A percentile compares a stretch with the other conserved stretches of the same genome.
Evolutionary conservation across 2,329 filamentous ascomycete genomes (phyloP).

Genomic region (Apiospora kogelbergensis): DNA sequence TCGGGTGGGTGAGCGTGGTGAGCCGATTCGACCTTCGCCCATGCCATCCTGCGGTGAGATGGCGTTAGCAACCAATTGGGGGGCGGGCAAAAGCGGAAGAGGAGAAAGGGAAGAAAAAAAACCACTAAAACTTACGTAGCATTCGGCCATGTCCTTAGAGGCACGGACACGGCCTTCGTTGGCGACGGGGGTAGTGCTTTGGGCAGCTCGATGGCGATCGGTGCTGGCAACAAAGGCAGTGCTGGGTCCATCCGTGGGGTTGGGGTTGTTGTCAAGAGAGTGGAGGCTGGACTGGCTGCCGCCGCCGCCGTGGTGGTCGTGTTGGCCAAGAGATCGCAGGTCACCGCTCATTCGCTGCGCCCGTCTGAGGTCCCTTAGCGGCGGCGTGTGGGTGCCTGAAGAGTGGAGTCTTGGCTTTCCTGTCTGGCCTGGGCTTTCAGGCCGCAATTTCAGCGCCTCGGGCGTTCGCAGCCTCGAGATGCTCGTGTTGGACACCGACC

Average conservation of each 20-base stretch:
- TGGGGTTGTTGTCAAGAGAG: slow-evolving; percentile 38
- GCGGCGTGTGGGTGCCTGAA: slow-evolving; percentile 57
- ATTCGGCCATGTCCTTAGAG: slow-evolving; percentile 83
- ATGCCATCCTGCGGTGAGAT: slow-evolving; percentile 72
- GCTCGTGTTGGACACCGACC: slow-evolving; percentile 55
- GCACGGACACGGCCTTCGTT: slow-evolving; percentile 84
- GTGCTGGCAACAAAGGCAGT: background rate
- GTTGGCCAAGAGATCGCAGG: slow-evolving; percentile 67
- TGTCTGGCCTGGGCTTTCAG: slow-evolving; percentile 63
- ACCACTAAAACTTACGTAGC: slow-evolving; percentile 71
- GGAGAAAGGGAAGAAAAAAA: background rate
- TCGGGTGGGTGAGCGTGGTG: slow-evolving; percentile 87
- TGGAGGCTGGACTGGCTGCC: slow-evolving; percentile 20
- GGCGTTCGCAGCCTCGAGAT: slow-evolving; percentile 52
- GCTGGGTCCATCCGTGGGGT: slow-evolving; percentile 24
- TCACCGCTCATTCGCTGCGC: slow-evolving; percentile 74
- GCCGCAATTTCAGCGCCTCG: slow-evolving; percentile 54
- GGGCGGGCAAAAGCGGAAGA: too few species aligned
- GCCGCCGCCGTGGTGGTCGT: too few species aligned
- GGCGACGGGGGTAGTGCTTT: slow-evolving; percentile 65
- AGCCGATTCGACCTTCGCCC: slow-evolving; percentile 83
- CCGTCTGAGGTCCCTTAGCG: slow-evolving; percentile 50
- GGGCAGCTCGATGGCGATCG: slow-evolving; percentile 14
- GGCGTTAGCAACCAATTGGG: slow-evolving; percentile 15
- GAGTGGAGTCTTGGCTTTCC: slow-evolving; percentile 54